Base-by-base conservation (phyloP, 768 basidiomycete genomes). In the Boletus fagicola region DNA sequence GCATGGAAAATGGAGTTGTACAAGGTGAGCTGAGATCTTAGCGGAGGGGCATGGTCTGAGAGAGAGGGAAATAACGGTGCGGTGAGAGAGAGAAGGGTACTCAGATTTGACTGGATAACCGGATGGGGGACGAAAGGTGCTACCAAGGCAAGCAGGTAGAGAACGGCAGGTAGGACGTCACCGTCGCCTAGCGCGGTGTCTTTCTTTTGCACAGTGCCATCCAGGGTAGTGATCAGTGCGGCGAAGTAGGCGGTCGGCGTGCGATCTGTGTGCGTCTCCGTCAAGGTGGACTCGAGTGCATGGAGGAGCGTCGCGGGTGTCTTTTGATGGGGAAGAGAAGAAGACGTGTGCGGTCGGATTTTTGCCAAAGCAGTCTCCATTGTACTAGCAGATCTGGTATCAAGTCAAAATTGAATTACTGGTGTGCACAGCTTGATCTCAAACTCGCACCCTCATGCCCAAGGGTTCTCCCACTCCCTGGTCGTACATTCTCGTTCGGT, bases 241-340 rank as follows among this genome's bases (percentile, higher is more conserved):
- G 94, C 92, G 73, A 95, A 97, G 77, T 98, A 98, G 31, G 97
- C 96, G 1, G 93, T 94, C 8, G 95, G 80, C 9, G 88, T 80
- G 40, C 76, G 74, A 52, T 88, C 85, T 9, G 86, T 78, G 59
- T 76, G 77, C 65, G 88, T 86, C 65, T 92, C 89, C 62, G 79
- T 75, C 63, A 87, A 82, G 40, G 87, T 92, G 16, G 85, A 80
- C 73, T 98, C 96, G 63, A 98, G 78, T 3, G 94, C 95, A 55
- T 80, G 74, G 44, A 98, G 81, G 24, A 98, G 83, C 46, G 82
- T 84, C 28, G 95, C 96, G 5, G 94, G 93, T 55, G 88, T 82
- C 70, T 92, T 92, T 76, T 98, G 94, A 67, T 96, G 91, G 1
- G 85, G 70, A n/a, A 95, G 77, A 8, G 83, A 80, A 0, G 94